Conservation (phyloP, 345 rosid species). For the Eucalyptus microcorys region DNA sequence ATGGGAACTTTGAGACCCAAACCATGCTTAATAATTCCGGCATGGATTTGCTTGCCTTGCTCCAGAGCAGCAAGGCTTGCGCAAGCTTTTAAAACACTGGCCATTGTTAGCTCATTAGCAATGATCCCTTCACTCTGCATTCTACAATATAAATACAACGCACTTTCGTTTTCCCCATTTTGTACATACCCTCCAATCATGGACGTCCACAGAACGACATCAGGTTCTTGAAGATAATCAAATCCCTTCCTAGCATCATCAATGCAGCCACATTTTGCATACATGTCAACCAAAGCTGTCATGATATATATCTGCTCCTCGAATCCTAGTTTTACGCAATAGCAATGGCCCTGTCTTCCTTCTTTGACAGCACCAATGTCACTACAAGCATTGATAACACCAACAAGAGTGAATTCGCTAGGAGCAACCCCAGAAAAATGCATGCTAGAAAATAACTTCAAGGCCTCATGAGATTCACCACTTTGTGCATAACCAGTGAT, state of each 20-base stretch:
- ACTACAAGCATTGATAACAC: conserved; percentile 78
- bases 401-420: conserved; percentile 60
- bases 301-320: conserved; percentile 37
- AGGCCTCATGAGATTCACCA: conserved; percentile 11
- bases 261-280: conserved; percentile 49
- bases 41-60: conserved; percentile 58
- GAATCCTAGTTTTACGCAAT: conserved; percentile 50
- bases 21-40: conserved; percentile 36
- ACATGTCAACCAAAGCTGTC: conserved; percentile 53
- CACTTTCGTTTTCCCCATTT: conserved; percentile 45
- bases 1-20: conserved; percentile 32
- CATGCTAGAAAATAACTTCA: conserved; percentile 51
- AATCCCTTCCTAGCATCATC: conserved; percentile 32
- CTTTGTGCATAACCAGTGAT: conserved; percentile 77
- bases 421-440: conserved; percentile 50
- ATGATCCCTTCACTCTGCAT: conserved; percentile 43
- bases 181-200: conserved; percentile 60
- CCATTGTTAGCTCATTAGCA: conserved; percentile 55
- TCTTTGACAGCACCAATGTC: conserved; percentile 38
- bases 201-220: conserved; percentile 65
- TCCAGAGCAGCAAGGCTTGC: conserved; percentile 46
- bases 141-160: conserved; percentile 33
- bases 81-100: conserved; percentile 50
- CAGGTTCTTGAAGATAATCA: conserved; percentile 21
- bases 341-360: conserved; percentile 67